Evolutionary conservation across 129 eudicot species (phyloP), one percentile per base, ranked within the genome.

Genomic region (Helichrysum umbraculigerum): DNA sequence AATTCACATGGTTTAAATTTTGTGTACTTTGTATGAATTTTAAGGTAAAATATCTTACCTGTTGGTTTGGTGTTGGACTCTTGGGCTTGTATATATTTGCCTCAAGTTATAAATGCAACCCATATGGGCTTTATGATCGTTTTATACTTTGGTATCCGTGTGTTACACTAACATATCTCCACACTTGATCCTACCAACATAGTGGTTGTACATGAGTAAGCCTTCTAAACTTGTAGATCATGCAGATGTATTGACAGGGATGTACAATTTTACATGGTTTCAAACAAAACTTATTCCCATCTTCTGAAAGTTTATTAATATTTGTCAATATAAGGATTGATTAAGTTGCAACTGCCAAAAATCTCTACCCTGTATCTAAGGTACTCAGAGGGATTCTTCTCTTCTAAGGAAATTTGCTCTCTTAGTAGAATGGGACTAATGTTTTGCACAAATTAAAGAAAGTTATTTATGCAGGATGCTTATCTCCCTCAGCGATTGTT

Each of bases 401-500:
- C 62, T 41, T 60, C 11, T 37, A 30, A 28, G 3, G 47, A 4
- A 54, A 12, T 3, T 15, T 54, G 51, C 50, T 71, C 35, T 28
- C 12, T 39, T 21, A 12, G 54, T 73, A 54, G 22, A 57, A 29
- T 16, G 32, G 3, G 39, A 50, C 41, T 57, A 25, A 1, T 73
- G 47, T 57, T 61, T 34, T 21, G 7, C 42, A 65, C 70, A 62
- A 30, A 19, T 22, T 84, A 76, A 73, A 64, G 51, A 58, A 21
- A 41, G 70, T 5, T 32, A 9, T 71, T 35, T 76, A 61, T 82
- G 39, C 84, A 95, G 99, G 99, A 95, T 89, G 99, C 99, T 71
- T 91, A 95, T 86, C 97, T 95, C 79, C 99, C 99, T 70, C 99
- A 95, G 76, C 86, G 99, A 73, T 87, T 95, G 83, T 76, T 95